Base-by-base conservation (phyloP, 2,329 filamentous ascomycete species). In the Fusarium guadeloupense region DNA sequence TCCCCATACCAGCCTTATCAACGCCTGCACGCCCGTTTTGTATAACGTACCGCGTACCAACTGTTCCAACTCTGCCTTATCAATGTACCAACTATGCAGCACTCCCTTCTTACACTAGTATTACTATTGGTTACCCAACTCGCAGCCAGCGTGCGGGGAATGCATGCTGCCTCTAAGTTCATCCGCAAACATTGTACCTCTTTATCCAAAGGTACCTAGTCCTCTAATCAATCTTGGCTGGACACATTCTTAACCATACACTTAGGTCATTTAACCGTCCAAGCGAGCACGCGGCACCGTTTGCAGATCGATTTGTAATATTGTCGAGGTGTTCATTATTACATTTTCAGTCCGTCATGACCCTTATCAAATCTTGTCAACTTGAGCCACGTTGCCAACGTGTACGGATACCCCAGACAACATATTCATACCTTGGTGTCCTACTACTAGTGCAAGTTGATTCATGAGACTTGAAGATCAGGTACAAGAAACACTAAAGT, bases 71-170 rank as follows among this genome's bases (percentile, higher is more conserved):
- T 10, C 30, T 31, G 12, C 16, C 34, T 26, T 53, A 45, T 35
- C 39, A 39, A 9, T 9, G 9, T 26, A 35, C 10, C 40, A 53
- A 38, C 19, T 30, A 37, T 30, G 25, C 33, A 25, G 28, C 21
- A 16, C 44, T 55, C 41, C 30, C 37, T 44, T 51, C 30, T 51
- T 44, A n/a, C 34, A 30, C 23, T 21, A 58, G 28, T 52, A 42
- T 52, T 38, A 37, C 16, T 20, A 64, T 60, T 61, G 60, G 49
- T 42, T 39, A 30, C 31, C 30, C 34, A 44, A 38, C 6, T 39
- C 34, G 13, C 21, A 38, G 34, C 25, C 14, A 44, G 46, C 46
- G 33, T 64, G 59, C 60, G 60, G 54, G 60, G 60, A 64, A 63
- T 39, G 55, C 34, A 61, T 45, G 47, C 25, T 30, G 42, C 42